These are phyloP conservation scores for Plasmopara viticola DNA, from an alignment of 352 stramenopile species.

Conservation along the genomic window DNA sequence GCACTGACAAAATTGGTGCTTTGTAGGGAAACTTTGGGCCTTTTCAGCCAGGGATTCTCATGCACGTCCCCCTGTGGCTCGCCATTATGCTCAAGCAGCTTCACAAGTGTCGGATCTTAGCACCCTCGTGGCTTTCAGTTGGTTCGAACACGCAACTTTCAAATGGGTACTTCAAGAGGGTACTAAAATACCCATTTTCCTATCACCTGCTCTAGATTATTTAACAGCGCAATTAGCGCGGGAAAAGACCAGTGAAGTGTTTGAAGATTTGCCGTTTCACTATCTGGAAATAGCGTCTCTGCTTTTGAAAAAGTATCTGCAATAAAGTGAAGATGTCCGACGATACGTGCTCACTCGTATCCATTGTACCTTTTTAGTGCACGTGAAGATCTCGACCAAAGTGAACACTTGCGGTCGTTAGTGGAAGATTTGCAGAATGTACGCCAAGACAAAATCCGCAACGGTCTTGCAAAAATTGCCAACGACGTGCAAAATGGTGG, in stretches of 20 bases:
- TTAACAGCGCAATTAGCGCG: slow-evolving; percentile 50
- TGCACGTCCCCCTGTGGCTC: slow-evolving; percentile 84
- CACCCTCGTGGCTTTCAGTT: slow-evolving; percentile 76
- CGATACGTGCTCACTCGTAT: neutral
- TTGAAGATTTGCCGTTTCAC: slow-evolving; percentile 81
- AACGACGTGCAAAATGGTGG: slow-evolving; percentile 67
- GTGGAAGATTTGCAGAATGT: slow-evolving; percentile 86
- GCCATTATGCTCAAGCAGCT: slow-evolving; percentile 86
- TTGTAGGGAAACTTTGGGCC: slow-evolving; percentile 79
- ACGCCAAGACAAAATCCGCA: slow-evolving; percentile 86
- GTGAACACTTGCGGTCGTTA: slow-evolving; percentile 73
- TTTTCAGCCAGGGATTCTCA: slow-evolving; percentile 80
- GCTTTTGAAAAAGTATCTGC: slow-evolving; percentile 73
- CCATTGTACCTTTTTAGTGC: slow-evolving; percentile 33
- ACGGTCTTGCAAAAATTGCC: slow-evolving; percentile 78
- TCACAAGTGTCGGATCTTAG: slow-evolving; percentile 82
- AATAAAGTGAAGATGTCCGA: neutral
- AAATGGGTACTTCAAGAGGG: neutral
- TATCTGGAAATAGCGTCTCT: slow-evolving; percentile 83
- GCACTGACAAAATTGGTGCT: slow-evolving; percentile 8
- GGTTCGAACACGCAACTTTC: slow-evolving; percentile 23
- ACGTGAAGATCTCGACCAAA: slow-evolving; percentile 75
- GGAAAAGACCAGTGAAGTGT: slow-evolving; percentile 67
- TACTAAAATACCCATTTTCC: neutral
- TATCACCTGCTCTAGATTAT: slow-evolving; percentile 33